A percentile compares a stretch with the other conserved stretches of the same genome.
phyloP scores from a whole-genome alignment of 768 basidiomycete species.

The Amanita fuliginea region DNA sequence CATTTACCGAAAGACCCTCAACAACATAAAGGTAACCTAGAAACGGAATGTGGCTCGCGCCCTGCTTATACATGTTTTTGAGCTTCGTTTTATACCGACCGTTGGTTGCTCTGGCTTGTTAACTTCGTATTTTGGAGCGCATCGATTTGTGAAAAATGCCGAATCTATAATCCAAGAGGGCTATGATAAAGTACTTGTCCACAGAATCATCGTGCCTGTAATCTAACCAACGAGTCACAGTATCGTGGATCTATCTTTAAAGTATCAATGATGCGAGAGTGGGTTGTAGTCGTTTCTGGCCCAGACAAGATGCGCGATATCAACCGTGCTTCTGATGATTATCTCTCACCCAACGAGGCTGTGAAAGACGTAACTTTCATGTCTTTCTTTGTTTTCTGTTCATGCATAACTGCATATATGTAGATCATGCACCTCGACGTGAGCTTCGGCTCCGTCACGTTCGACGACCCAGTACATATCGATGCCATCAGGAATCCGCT shows the following conservation, averaged over 20 bases:
- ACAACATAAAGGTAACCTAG: too few relatives aligned
- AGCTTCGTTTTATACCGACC: neutral
- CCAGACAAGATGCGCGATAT: constrained; percentile 30
- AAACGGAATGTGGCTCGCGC: too few relatives aligned
- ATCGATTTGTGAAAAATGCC: too few relatives aligned
- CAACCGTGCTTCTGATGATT: constrained; percentile 31
- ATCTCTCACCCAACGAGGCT: constrained; percentile 29
- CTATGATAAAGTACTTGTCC: too few relatives aligned
- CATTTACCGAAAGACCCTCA: too few relatives aligned
- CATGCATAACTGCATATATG: neutral
- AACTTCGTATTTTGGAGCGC: too few relatives aligned
- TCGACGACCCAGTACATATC: too few relatives aligned
- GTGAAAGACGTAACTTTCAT: constrained; percentile 13
- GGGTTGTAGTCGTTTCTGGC: constrained; percentile 17
- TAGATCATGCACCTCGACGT: constrained; percentile 22
- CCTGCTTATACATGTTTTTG: too few relatives aligned
- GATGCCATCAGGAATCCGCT: too few relatives aligned
- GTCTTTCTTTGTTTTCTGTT: neutral
- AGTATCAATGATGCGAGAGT: constrained; percentile 6
- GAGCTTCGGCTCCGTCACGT: constrained; percentile 18
- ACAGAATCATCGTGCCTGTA: too few relatives aligned
- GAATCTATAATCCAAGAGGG: too few relatives aligned
- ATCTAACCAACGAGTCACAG: too few relatives aligned
- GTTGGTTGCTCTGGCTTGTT: neutral
- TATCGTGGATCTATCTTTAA: constrained; percentile 12